These are phyloP conservation scores for Protostelium mycophagum DNA, from an alignment of 78 protist species.

Conservation along the genomic window DNA sequence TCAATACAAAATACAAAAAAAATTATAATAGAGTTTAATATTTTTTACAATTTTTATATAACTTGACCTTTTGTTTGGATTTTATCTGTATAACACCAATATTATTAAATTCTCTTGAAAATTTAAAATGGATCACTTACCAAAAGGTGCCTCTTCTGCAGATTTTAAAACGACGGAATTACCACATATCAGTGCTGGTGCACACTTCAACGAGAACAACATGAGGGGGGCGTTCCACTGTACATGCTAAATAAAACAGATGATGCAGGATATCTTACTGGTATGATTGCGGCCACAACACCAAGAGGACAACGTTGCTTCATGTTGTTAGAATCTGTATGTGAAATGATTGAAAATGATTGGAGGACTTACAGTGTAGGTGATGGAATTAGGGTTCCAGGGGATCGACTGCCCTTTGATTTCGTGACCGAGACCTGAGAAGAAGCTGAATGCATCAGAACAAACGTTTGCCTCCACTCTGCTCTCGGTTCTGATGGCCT, in stretches of 20 bases:
- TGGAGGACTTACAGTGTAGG: neutral
- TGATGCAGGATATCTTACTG: slow-evolving; percentile 2
- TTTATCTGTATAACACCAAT: too few relatives aligned
- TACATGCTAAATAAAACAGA: neutral
- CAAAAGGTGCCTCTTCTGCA: slow-evolving; percentile 75
- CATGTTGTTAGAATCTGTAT: neutral
- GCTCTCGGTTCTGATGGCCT: slow-evolving; percentile 5
- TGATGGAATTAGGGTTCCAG: slow-evolving; percentile 11
- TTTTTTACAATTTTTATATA: too few relatives aligned
- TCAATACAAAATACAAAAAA: neutral
- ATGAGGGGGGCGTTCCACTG: slow-evolving; percentile 35
- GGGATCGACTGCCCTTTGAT: neutral
- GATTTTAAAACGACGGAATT: slow-evolving; percentile 76
- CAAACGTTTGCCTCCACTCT: neutral
- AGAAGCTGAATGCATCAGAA: neutral
- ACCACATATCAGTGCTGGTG: slow-evolving; percentile 79
- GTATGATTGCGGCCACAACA: slow-evolving; percentile 35
- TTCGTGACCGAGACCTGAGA: neutral
- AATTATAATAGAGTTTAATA: too few relatives aligned
- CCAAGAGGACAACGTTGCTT: slow-evolving; percentile 20
- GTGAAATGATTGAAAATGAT: neutral
- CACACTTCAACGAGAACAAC: slow-evolving; percentile 38
- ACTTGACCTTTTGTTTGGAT: too few relatives aligned
- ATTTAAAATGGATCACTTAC: neutral
- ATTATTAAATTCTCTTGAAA: too few relatives aligned